Evolutionary conservation across 1,139 yeast genomes (phyloP), one percentile per base, ranked within the genome.

Genomic region (Lodderomyces theae): DNA sequence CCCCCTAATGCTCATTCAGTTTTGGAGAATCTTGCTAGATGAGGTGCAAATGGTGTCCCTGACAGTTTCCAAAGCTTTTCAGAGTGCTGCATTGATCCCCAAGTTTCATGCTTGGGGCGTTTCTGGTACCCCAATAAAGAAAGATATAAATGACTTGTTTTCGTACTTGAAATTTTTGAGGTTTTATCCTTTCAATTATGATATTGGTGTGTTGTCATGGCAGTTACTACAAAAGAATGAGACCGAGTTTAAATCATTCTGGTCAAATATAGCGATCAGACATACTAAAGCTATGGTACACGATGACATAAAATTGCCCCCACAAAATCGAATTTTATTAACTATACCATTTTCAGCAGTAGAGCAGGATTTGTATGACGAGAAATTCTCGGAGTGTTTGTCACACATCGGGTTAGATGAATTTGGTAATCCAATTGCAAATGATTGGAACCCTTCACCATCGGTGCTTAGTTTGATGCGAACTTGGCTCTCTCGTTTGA

Each of bases 61-160:
- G 4, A 82, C 84, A 16, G 72, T 80, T 2, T 79, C 92, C 1
- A 75, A 86, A 38, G 88, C 94, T 1, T 88, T 95, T 19, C 80
- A 78, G 47, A 86, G 88, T 43, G 89, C 96, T 0, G 70, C 86
- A 3, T 65, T 86, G 31, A 78, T 92, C 18, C 95, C 96, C 3
- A 68, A 96, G 40, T 77, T 79, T 40, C 97, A 92, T 63, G 80
- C 96, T 0, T 92, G 97, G 97, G 96, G 96, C 6, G 96, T 89
- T 0, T 86, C 96, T 0, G 98, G 98, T 5, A 92, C 98, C 0
- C 95, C 97, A 0, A 84, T 89, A 9, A 79, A 80, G 48, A 79
- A 77, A 48, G 70, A 77, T 35, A 63, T 86, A 43, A 64, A 67
- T 36, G 96, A 90, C 60, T 65, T 89, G 42, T 80, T 76, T 41